phyloP scores from a whole-genome alignment of 163 green algal species.

The Scenedesmus sp. region DNA sequence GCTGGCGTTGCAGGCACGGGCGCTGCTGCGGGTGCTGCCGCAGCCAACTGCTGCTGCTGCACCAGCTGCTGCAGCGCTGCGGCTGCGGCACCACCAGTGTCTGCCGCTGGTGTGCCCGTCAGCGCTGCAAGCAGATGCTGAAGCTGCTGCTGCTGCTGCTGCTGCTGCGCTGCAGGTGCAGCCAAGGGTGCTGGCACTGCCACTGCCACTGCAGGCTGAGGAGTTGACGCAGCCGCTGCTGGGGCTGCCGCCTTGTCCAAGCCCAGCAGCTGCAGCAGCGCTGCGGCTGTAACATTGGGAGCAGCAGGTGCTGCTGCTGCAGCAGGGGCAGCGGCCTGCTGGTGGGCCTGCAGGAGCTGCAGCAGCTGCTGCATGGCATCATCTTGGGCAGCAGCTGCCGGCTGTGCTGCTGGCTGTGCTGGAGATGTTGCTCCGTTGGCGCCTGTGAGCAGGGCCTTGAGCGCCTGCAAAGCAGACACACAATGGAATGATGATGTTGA shows the following conservation, averaged over 20 bases:
- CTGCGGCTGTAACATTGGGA: slow-evolving; percentile 16
- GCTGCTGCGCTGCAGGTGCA: not conserved
- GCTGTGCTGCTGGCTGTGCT: not conserved
- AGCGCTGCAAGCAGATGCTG: slow-evolving; percentile 15
- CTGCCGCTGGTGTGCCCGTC: slow-evolving; percentile 9
- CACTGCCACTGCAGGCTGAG: not conserved
- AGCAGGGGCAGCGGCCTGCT: slow-evolving; percentile 7
- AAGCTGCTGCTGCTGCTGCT: slow-evolving; percentile 19
- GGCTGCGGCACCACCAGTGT: not conserved
- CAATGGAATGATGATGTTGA: not conserved
- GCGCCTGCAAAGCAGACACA: slow-evolving; percentile 6
- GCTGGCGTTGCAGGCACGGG: not conserved
- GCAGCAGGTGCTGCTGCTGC: slow-evolving; percentile 13
- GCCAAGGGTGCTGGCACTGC: not conserved
- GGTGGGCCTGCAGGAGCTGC: not conserved
- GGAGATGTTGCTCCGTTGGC: slow-evolving; percentile 41
- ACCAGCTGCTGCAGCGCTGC: slow-evolving; percentile 24
- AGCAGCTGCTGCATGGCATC: slow-evolving; percentile 30
- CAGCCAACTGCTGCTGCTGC: slow-evolving; percentile 19
- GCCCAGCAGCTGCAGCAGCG: slow-evolving; percentile 54
- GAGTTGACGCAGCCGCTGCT: slow-evolving; percentile 2
- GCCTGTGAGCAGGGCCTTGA: slow-evolving; percentile 52
- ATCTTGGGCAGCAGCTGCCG: not conserved
- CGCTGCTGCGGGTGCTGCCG: not conserved
- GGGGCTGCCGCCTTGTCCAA: not conserved